Evolutionary conservation across 1,284 basidiomycete genomes (phyloP).

Genomic region (Moesziomyces parantarcticus): DNA sequence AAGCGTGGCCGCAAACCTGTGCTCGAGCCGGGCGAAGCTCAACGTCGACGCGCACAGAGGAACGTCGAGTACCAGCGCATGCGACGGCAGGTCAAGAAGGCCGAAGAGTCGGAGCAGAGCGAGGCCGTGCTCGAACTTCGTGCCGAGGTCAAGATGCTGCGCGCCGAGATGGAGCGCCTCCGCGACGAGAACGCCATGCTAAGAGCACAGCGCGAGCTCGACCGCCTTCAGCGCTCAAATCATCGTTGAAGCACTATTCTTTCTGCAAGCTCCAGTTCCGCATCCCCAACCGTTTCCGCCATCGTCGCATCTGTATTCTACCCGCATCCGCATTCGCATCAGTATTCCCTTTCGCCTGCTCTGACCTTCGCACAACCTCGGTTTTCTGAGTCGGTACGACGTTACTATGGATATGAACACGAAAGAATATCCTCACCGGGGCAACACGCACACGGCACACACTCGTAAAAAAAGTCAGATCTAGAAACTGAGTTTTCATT

Average conservation of each 20-base stretch:
- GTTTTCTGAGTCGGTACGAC: too few relatives aligned
- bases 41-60: conserved; percentile 34
- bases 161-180: conserved; percentile 53
- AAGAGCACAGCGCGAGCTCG: conserved; percentile 51
- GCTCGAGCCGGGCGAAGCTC: conserved; percentile 31
- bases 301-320: too few relatives aligned
- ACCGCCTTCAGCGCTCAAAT: conserved; percentile 25
- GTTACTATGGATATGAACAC: too few relatives aligned
- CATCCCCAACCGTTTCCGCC: too few relatives aligned
- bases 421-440: too few relatives aligned
- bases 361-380: too few relatives aligned
- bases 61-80: conserved; percentile 47
- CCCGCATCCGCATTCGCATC: too few relatives aligned
- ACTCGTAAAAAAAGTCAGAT: conserved; percentile 12
- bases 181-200: conserved; percentile 58
- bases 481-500: conserved; percentile 45
- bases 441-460: neutral
- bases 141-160: conserved; percentile 56
- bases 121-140: conserved; percentile 46
- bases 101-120: conserved; percentile 39
- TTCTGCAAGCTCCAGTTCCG: too few relatives aligned
- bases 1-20: conserved; percentile 39
- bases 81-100: conserved; percentile 42
- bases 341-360: too few relatives aligned
- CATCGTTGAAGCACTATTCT: neutral